phyloP scores from a whole-genome alignment of 2,329 filamentous ascomycete genomes.

The Ophiostoma sp. region DNA sequence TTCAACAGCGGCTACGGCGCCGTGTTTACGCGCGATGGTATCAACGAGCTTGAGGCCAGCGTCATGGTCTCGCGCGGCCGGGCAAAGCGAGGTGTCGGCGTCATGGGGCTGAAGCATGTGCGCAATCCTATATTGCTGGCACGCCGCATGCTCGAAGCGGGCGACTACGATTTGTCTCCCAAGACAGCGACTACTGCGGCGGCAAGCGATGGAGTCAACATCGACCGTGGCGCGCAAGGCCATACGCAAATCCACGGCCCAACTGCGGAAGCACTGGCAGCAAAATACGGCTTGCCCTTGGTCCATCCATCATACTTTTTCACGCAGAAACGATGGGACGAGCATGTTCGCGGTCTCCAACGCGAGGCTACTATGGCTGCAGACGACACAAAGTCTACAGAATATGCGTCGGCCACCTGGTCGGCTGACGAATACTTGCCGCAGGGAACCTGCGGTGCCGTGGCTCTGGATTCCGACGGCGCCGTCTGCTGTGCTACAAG shows the following conservation, averaged over 20 bases:
- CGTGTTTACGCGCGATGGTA: slow-evolving; percentile 77
- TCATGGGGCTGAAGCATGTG: slow-evolving; percentile 67
- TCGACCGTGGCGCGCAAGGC: slow-evolving; percentile 42
- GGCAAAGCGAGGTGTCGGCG: slow-evolving; percentile 71
- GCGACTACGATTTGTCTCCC: slow-evolving; percentile 50
- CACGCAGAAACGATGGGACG: slow-evolving; percentile 66
- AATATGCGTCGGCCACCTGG: slow-evolving; percentile 20
- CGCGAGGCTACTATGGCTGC: slow-evolving; percentile 36
- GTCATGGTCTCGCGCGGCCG: slow-evolving; percentile 74
- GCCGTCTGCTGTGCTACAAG: slow-evolving; percentile 64
- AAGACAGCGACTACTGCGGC: neutral
- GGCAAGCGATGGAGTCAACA: slow-evolving; percentile 11
- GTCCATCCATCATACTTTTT: slow-evolving; percentile 71
- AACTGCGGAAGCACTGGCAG: slow-evolving; percentile 64
- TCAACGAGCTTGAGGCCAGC: slow-evolving; percentile 79
- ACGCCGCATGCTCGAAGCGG: slow-evolving; percentile 61
- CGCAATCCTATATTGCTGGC: slow-evolving; percentile 76
- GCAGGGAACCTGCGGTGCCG: slow-evolving; percentile 79
- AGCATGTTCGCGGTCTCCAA: slow-evolving; percentile 54
- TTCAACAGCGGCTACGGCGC: slow-evolving; percentile 83
- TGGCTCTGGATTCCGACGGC: slow-evolving; percentile 72
- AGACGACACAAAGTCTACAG: neutral
- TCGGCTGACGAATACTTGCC: slow-evolving; percentile 52
- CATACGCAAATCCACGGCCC: slow-evolving; percentile 47
- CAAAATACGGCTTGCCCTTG: slow-evolving; percentile 62